These are phyloP conservation scores for Smallanthus sonchifolius DNA, from an alignment of 129 eudicot genomes.

Conservation along the genomic window DNA sequence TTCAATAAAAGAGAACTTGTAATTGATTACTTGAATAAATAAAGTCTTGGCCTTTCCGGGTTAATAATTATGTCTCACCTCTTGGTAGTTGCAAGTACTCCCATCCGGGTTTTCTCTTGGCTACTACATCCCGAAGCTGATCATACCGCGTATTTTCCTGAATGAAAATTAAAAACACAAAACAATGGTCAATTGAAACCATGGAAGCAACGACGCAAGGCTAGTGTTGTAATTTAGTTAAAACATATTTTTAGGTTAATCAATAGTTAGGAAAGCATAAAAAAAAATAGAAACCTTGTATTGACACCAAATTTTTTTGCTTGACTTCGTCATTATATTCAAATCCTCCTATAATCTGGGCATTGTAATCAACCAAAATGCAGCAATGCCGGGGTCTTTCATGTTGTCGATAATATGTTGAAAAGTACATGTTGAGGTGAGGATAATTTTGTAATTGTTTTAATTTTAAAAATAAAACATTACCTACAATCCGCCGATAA, in stretches of 20 bases:
- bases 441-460: neutral
- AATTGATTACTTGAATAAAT: neutral
- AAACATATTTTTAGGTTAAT: neutral
- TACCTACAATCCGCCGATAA: neutral
- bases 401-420: conserved; percentile 86
- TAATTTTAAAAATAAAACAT: neutral
- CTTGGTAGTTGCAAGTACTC: conserved; percentile 88
- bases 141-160: conserved; percentile 94
- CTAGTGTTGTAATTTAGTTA: neutral
- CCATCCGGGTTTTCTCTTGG: conserved; percentile 89
- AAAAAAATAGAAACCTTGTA: conserved; percentile 54
- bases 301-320: conserved; percentile 94
- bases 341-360: conserved; percentile 89
- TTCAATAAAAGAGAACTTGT: neutral
- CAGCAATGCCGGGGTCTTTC: conserved; percentile 98
- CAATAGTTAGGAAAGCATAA: conserved; percentile 5
- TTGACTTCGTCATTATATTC: conserved; percentile 83
- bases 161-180: neutral
- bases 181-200: neutral
- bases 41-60: neutral
- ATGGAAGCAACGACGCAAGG: neutral
- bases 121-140: conserved; percentile 78
- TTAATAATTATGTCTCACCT: conserved; percentile 46
- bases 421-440: conserved; percentile 20
- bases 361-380: conserved; percentile 88